Conservation (phyloP, 2,329 filamentous ascomycete species). For the Colletotrichum filicis region DNA sequence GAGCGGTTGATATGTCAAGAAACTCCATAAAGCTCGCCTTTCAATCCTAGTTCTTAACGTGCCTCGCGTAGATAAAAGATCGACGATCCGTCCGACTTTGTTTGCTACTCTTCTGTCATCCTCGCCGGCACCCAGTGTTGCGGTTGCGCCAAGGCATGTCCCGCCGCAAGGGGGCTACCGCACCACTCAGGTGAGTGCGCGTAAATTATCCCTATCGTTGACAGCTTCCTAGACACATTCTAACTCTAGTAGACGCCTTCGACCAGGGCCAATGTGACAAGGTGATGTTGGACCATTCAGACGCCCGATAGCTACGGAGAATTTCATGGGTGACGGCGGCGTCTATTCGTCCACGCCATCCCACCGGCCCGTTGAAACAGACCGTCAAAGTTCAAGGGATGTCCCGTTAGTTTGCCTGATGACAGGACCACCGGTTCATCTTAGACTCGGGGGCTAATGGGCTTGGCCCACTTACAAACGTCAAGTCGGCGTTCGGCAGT, state of each 20-base stretch:
- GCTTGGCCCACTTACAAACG: background rate
- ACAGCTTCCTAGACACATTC: background rate
- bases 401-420: background rate
- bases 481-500: background rate
- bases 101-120: background rate
- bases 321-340: background rate
- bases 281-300: background rate
- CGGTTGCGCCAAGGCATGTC: background rate
- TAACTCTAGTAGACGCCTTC: background rate
- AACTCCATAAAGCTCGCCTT: background rate
- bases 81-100: background rate
- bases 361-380: background rate
- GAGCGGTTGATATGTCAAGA: background rate
- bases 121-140: background rate
- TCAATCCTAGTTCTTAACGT: background rate
- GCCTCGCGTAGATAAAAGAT: background rate
- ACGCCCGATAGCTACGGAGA: background rate
- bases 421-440: background rate
- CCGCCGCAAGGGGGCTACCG: background rate
- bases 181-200: background rate
- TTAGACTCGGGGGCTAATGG: background rate
- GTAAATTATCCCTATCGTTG: background rate
- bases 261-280: background rate
- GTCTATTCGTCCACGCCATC: background rate
- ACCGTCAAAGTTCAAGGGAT: background rate